Base-by-base conservation (phyloP, 345 rosid genomes). In the Corymbia maculata region DNA sequence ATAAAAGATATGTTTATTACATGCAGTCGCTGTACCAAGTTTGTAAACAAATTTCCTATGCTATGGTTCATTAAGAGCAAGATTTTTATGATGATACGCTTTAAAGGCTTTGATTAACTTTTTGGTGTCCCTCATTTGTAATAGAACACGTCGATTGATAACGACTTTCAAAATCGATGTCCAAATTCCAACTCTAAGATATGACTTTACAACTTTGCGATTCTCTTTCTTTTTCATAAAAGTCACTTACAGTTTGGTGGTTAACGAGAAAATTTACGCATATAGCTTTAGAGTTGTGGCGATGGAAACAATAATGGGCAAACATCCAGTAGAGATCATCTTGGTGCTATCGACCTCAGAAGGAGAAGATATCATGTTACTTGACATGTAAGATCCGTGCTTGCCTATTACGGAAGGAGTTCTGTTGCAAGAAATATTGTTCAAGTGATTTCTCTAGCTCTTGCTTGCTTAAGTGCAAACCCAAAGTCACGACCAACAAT, bases 261-360 rank as follows among this genome's bases (percentile, higher is more conserved):
- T 89, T 12, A 87, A 59, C 0, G 86, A 89, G 85, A 92, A 92
- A 52, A n/a, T n/a, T n/a, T 86, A 82, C n/a, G 79, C 86, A 4
- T 90, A 88, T 57, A 90, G 92, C 80, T 90, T 90, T 11, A 89
- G 92, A 26, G 91, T 90, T 0, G 52, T 90, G 49, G 51, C 21
- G 1, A 85, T 90, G 13, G 88, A 89, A 85, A 59, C 85, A 24
- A 7, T 90, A 0, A 88, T 90, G 88, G 90, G 92, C 19, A 70
- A 79, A 3, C 92, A 90, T 85, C 88, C 88, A 13, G 90, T 61
- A 0, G 90, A 89, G 50, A 89, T 92, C 15, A 89, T 90, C 24
- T 47, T 12, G 6, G 26, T 66, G 47, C 42, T 88, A 21, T 66
- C 14, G 7, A 12, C 88, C 42, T 75, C 22, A 75, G 13, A 47